A percentile compares a stretch with the other conserved stretches of the same genome.
Conservation (phyloP, 805 yeast species). For the Blastobotrys peoriensis region DNA sequence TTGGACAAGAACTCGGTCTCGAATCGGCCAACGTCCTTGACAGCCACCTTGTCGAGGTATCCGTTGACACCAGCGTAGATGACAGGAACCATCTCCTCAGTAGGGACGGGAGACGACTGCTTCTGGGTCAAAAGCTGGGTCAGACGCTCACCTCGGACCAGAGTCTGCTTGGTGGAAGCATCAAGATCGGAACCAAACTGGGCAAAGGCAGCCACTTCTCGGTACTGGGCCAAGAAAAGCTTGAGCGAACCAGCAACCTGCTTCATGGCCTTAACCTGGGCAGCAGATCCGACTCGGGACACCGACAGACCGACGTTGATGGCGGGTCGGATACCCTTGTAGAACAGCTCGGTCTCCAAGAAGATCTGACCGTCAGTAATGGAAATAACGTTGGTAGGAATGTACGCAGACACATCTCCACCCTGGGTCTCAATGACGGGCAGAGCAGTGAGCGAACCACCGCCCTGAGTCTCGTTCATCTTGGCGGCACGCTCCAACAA, state of each 20-base stretch:
- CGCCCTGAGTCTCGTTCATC: slow-evolving; percentile 85
- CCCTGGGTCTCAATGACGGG: slow-evolving; percentile 98
- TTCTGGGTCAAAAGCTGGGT: slow-evolving; percentile 97
- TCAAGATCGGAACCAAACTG: slow-evolving; percentile 99
- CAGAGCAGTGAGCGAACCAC: slow-evolving; percentile 92
- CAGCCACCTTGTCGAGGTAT: slow-evolving; percentile 82
- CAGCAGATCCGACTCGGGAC: slow-evolving; percentile 99
- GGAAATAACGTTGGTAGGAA: slow-evolving; percentile 96
- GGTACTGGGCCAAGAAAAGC: slow-evolving; percentile 99
- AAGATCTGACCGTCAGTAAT: slow-evolving; percentile 97
- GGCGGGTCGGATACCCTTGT: slow-evolving; percentile 99
- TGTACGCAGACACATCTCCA: slow-evolving; percentile 98
- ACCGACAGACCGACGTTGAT: slow-evolving; percentile 99
- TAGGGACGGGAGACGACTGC: slow-evolving; percentile 94
- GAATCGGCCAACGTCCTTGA: slow-evolving; percentile 81
- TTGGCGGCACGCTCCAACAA: slow-evolving; percentile 96
- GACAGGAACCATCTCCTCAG: slow-evolving; percentile 98
- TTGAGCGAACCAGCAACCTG: slow-evolving; percentile 99
- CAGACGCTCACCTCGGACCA: slow-evolving; percentile 99
- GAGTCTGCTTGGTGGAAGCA: slow-evolving; percentile 99
- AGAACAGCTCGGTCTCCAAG: slow-evolving; percentile 99
- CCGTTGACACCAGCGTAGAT: slow-evolving; percentile 99
- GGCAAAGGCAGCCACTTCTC: slow-evolving; percentile 99
- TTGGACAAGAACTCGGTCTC: slow-evolving; percentile 89
- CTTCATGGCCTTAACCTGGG: slow-evolving; percentile 99